Base-by-base conservation (phyloP, 2,329 filamentous ascomycete genomes). In the Trichoderma hamatum region DNA sequence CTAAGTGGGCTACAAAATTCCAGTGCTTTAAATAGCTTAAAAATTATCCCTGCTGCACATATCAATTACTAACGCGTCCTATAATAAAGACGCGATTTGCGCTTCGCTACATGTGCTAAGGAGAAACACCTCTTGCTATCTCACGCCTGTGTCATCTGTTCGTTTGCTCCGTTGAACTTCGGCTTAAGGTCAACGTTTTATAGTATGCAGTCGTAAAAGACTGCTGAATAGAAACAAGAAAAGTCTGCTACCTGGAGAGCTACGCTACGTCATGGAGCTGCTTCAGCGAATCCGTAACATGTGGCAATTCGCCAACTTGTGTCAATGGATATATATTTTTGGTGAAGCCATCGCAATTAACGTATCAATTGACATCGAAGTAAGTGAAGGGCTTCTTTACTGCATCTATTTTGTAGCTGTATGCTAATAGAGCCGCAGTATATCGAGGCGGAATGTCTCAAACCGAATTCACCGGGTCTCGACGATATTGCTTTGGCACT, bases 221-320 rank as follows among this genome's bases (percentile, higher is more conserved):
- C 43, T 9, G 19, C 39, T 43, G 28, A 62, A 62, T 28, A 14
- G 11, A 61, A 61, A 52, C 11, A 59, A 59, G 68, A 24, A 58
- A 58, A 34, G 43, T 7, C 24, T 36, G n/a, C 32, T 43, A 21
- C 51, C 13, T 21, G 1, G 78, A 81, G 32, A 82, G 88, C 69
- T 67, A 51, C 64, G 54, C 39, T 67, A 67, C 64, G 54, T 67
- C 54, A 67, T 67, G 64, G 64, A 67, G 54, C 21, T 36, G 52
- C 39, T 67, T 51, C 64, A 59, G 6, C 89, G 85, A 72, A 86
- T 98, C 73, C 89, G 95, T 72, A 96, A 92, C 78, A 94, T 92
- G 86, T 98, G 95, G 94, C 92, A 97, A 80, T 97, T 98, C 80
- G 93, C 95, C 71, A 95, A 94, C 76, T 83, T 98, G 9, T 94